Percentiles rank a stretch among this genome's conserved stretches.
Conservation (phyloP, 169 alveolate genomes). For the Plasmodium sp. region DNA sequence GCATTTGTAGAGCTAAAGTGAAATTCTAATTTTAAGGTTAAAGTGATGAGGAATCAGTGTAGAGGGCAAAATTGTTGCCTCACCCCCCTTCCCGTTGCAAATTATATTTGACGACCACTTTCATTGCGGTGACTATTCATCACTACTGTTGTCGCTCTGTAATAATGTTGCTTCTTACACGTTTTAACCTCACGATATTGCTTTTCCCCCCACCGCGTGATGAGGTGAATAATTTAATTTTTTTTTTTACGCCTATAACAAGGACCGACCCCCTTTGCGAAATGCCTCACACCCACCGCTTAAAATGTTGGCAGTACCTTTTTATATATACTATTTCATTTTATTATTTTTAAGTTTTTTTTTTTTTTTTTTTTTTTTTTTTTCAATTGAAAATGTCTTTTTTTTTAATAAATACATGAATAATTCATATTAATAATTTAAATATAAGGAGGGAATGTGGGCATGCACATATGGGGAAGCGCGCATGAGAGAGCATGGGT, state of each 20-base stretch:
- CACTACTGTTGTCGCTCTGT: not conserved
- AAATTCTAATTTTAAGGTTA: not conserved
- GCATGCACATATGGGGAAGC: not conserved
- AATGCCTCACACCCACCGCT: not conserved
- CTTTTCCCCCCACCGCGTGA: not conserved
- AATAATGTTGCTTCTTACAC: not conserved
- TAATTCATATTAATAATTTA: conserved; percentile 54
- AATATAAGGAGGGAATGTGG: conserved; percentile 22
- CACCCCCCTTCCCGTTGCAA: not conserved
- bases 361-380: not conserved
- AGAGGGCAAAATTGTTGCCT: not conserved
- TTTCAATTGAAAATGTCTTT: conserved; percentile 29
- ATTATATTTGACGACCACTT: not conserved
- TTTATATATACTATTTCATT: not conserved
- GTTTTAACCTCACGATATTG: not conserved
- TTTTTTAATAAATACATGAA: conserved; percentile 30
- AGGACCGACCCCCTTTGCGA: not conserved
- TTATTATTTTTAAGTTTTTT: not conserved
- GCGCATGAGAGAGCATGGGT: not conserved
- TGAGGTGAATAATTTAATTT: not conserved
- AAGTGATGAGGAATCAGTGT: not conserved
- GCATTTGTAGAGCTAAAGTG: not conserved
- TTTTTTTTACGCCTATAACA: not conserved
- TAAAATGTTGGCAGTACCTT: not conserved
- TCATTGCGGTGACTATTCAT: not conserved